phyloP scores from a whole-genome alignment of 805 yeast species.

The Lipomyces starkeyi region DNA sequence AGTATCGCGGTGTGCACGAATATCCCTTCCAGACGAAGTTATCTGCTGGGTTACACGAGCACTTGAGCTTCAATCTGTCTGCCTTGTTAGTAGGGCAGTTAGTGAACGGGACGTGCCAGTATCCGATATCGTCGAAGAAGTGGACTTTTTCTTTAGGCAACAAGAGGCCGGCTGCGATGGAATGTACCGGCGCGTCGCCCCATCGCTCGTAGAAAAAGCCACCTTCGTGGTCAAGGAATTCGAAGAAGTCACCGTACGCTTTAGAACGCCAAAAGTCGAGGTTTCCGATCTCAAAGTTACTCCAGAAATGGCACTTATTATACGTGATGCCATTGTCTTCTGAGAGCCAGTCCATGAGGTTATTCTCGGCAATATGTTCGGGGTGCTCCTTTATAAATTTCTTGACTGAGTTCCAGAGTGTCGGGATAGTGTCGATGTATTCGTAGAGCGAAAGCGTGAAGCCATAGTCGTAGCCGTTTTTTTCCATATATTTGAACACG shows the following conservation, averaged over 20 bases:
- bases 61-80: constrained; percentile 62
- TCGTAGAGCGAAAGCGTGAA: constrained; percentile 78
- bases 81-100: constrained; percentile 59
- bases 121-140: constrained; percentile 65
- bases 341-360: constrained; percentile 72
- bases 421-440: constrained; percentile 69
- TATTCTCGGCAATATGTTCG: constrained; percentile 61
- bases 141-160: constrained; percentile 59
- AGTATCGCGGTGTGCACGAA: constrained; percentile 49
- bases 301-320: constrained; percentile 83
- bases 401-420: constrained; percentile 77
- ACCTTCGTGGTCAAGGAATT: constrained; percentile 62
- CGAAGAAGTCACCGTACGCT: constrained; percentile 61
- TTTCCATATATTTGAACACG: constrained; percentile 79
- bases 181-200: constrained; percentile 81
- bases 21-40: constrained; percentile 51
- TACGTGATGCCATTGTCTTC: constrained; percentile 70
- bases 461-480: constrained; percentile 72
- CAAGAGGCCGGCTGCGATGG: constrained; percentile 65
- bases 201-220: constrained; percentile 78
- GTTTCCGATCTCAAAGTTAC: constrained; percentile 71
- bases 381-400: constrained; percentile 67
- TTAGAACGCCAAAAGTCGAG: constrained; percentile 63
- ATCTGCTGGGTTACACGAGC: constrained; percentile 57
- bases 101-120: constrained; percentile 62